phyloP scores from a whole-genome alignment of 768 basidiomycete genomes.

The Phylloporus sp. region DNA sequence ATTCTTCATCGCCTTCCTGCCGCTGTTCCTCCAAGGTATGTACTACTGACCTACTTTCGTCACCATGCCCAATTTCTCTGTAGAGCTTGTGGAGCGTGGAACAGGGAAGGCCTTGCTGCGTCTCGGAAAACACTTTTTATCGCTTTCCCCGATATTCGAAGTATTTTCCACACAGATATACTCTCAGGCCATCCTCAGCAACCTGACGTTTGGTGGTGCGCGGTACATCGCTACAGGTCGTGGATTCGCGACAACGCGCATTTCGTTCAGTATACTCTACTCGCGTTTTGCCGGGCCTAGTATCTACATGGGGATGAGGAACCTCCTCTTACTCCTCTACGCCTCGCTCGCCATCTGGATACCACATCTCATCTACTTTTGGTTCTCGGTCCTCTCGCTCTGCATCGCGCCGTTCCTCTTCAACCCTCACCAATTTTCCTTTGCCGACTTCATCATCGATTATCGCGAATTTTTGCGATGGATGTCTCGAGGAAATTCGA shows the following conservation, averaged over 20 bases:
- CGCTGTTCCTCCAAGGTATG: conserved; percentile 91
- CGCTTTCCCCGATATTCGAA: conserved; percentile 95
- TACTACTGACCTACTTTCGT: background rate
- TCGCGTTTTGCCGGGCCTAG: conserved; percentile 99
- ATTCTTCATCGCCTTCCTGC: conserved; percentile 96
- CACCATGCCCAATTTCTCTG: conserved; percentile 1
- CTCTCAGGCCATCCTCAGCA: conserved; percentile 93
- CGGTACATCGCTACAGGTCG: conserved; percentile 99
- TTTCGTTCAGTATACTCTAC: conserved; percentile 94
- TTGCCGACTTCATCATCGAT: conserved; percentile 95
- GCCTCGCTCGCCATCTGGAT: conserved; percentile 90
- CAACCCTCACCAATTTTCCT: conserved; percentile 99
- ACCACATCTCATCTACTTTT: conserved; percentile 96
- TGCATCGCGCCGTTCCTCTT: conserved; percentile 97
- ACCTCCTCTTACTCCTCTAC: conserved; percentile 84
- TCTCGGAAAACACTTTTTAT: conserved; percentile 93
- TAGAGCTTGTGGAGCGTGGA: conserved; percentile 94
- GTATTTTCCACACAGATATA: conserved; percentile 99
- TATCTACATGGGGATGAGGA: conserved; percentile 98
- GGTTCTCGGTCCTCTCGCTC: conserved; percentile 92
- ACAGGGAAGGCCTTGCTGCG: conserved; percentile 93
- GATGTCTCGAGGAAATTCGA: conserved; percentile 99
- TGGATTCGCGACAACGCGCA: conserved; percentile 96
- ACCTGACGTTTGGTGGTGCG: conserved; percentile 96
- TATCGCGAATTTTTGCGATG: conserved; percentile 97